Evolutionary conservation across 139 green algal species (phyloP).

Genomic region (Pseudopediastrum boryanum): DNA sequence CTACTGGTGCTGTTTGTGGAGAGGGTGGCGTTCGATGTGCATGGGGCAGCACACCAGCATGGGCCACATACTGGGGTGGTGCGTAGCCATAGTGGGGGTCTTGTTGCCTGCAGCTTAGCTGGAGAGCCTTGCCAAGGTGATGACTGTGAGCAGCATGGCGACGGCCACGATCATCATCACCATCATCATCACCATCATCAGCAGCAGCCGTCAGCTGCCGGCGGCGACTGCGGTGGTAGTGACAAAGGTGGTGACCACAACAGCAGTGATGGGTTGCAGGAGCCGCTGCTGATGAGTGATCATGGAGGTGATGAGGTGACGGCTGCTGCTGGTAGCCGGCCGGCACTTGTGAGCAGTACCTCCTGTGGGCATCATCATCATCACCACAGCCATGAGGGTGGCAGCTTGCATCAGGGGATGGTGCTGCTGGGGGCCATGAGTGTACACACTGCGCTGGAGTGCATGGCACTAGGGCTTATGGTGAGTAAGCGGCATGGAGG

Average conservation of each 20-base stretch:
- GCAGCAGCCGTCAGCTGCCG: not conserved
- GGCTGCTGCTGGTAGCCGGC: too few species aligned
- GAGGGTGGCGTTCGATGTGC: slow-evolving; percentile 36
- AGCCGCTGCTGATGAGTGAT: too few species aligned
- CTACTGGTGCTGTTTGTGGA: slow-evolving; percentile 41
- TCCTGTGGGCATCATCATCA: slow-evolving; percentile 34
- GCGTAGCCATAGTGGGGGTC: too few species aligned
- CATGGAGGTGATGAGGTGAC: too few species aligned
- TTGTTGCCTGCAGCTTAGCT: not conserved
- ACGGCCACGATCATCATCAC: not conserved
- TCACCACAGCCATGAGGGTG: not conserved
- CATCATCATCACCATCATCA: slow-evolving; percentile 24
- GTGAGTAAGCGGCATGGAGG: too few species aligned
- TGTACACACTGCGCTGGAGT: slow-evolving; percentile 58
- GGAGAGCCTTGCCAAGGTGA: not conserved
- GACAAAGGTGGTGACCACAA: too few species aligned
- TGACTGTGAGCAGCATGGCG: not conserved
- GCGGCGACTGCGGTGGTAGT: not conserved
- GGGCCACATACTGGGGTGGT: slow-evolving; percentile 24
- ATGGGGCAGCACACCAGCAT: slow-evolving; percentile 29
- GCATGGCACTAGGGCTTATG: slow-evolving; percentile 53
- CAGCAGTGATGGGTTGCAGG: too few species aligned
- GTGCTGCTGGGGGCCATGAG: slow-evolving; percentile 52
- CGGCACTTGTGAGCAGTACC: too few species aligned
- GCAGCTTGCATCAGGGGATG: slow-evolving; percentile 40